Evolutionary conservation across 257 asterid species (phyloP), one percentile per base, ranked within the genome.

Genomic region (Scutellaria galericulata): DNA sequence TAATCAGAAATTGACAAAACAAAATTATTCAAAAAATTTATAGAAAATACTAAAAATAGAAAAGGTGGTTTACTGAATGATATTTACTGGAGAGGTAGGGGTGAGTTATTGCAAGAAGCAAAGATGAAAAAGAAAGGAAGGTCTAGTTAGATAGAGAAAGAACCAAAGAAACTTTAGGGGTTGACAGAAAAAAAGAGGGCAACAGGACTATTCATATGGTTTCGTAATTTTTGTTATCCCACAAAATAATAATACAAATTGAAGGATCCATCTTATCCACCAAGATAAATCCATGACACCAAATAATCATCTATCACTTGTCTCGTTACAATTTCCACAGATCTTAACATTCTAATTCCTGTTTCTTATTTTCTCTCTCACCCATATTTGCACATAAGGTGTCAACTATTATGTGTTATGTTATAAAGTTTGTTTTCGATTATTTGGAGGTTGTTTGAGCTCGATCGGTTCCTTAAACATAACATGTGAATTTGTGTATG

Each of bases 281-380:
- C 27, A 24, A 24, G 27, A 24, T 24, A 10, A 45, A 44, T 60
- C 35, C 15, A 14, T 72, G 59, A 63, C 70, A 78, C 56, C 73
- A 74, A 69, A 74, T 79, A 62, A 74, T 69, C 55, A 74, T 10
- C 7, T n/a, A 39, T 41, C 64, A 74, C 22, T 78, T 78, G 79
- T 78, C 83, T 62, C 60, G 35, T 74, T 74, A 76, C 79, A 69
- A 63, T 78, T 74, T 69, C 69, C 64, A 74, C 76, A 74, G 74
- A 69, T 58, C 44, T 18, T 41, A 73, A 57, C 75, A 75, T 53
- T 68, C 66, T 27, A 60, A 39, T 6, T 48, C 68, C 55, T 57
- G 51, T 64, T 22, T 24, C 27, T 1, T 24, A 24, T 24, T 24
- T 0, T 24, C 27, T 24, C 27, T 24, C 27, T 24, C 27, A 1